phyloP scores from a whole-genome alignment of 768 basidiomycete species.

The Dacryopinax spathularia region DNA sequence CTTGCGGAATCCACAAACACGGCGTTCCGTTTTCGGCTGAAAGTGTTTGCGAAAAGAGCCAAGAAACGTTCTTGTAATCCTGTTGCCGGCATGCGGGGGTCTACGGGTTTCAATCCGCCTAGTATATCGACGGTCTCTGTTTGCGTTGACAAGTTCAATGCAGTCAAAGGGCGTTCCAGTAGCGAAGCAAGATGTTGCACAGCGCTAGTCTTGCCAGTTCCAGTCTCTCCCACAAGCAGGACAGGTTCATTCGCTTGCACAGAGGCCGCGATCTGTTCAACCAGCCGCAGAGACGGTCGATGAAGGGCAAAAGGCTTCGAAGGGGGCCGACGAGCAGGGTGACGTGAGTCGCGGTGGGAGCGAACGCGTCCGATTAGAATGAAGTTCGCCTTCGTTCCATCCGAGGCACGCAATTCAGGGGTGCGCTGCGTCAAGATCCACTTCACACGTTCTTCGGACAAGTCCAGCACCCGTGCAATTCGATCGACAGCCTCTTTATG shows the following conservation, averaged over 20 bases:
- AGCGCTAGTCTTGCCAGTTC: conserved; percentile 94
- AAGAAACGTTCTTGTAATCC: conserved; percentile 59
- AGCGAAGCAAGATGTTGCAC: conserved; percentile 74
- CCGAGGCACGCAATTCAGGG: conserved; percentile 55
- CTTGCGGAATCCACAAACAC: conserved; percentile 69
- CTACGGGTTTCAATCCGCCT: conserved; percentile 92
- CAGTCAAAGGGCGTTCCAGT: conserved; percentile 62
- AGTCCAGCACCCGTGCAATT: conserved; percentile 47
- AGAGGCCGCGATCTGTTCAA: conserved; percentile 66
- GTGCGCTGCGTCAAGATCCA: conserved; percentile 55
- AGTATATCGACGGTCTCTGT: conserved; percentile 89
- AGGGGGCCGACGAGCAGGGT: conserved; percentile 31
- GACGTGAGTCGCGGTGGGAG: conserved; percentile 24
- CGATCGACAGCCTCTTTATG: conserved; percentile 36
- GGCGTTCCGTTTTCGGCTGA: conserved; percentile 79
- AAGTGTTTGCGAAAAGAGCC: conserved; percentile 69
- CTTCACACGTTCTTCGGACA: conserved; percentile 52
- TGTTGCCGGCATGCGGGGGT: conserved; percentile 64
- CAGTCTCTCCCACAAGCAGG: conserved; percentile 90
- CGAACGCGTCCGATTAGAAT: conserved; percentile 38
- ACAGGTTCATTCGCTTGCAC: conserved; percentile 66
- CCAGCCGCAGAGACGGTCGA: conserved; percentile 60
- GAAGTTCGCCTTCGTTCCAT: conserved; percentile 47
- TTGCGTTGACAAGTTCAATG: conserved; percentile 89
- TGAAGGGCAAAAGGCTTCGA: conserved; percentile 75